Conservation (phyloP, 2,329 filamentous ascomycete genomes). For the Leptosphaerulina australis region DNA sequence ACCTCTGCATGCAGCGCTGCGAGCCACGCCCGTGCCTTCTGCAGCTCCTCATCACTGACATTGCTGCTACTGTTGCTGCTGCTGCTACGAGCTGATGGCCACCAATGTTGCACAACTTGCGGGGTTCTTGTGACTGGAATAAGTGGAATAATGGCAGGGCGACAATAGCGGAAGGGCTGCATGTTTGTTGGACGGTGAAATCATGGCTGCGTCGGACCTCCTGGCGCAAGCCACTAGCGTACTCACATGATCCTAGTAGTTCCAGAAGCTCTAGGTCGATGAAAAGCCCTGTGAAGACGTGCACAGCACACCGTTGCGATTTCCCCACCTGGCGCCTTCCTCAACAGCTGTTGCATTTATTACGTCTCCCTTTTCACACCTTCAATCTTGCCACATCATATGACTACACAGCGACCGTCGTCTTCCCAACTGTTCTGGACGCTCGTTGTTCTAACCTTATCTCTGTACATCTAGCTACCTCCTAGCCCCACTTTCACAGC, state of each 20-base stretch:
- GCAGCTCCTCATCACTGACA: conserved; percentile 39
- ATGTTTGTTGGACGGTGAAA: conserved; percentile 21
- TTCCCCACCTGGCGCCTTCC: conserved; percentile 18
- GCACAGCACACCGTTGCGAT: conserved; percentile 4
- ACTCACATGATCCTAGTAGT: conserved; percentile 7
- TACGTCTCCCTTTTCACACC: conserved; percentile 20
- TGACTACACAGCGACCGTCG: conserved; percentile 20
- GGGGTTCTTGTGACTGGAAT: conserved; percentile 13
- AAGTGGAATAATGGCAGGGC: conserved; percentile 14
- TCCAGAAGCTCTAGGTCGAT: conserved; percentile 6
- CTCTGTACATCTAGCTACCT: conserved; percentile 17
- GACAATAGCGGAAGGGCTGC: conserved; percentile 17
- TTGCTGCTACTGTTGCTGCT: conserved; percentile 9
- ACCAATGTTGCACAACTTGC: conserved; percentile 15
- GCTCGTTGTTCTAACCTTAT: conserved; percentile 16
- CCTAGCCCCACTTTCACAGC: conserved; percentile 13
- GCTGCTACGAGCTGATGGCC: conserved; percentile 14
- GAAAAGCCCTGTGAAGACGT: conserved; percentile 17
- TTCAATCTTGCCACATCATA: conserved; percentile 23
- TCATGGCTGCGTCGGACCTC: conserved; percentile 10
- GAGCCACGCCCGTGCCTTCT: conserved; percentile 63
- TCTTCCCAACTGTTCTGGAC: conserved; percentile 7
- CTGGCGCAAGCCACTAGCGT: conserved; percentile 17
- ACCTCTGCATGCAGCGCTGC: conserved; percentile 58
- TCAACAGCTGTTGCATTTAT: conserved; percentile 28